Base-by-base conservation (phyloP, 1,284 basidiomycete species). In the Ustilago loliicola region DNA sequence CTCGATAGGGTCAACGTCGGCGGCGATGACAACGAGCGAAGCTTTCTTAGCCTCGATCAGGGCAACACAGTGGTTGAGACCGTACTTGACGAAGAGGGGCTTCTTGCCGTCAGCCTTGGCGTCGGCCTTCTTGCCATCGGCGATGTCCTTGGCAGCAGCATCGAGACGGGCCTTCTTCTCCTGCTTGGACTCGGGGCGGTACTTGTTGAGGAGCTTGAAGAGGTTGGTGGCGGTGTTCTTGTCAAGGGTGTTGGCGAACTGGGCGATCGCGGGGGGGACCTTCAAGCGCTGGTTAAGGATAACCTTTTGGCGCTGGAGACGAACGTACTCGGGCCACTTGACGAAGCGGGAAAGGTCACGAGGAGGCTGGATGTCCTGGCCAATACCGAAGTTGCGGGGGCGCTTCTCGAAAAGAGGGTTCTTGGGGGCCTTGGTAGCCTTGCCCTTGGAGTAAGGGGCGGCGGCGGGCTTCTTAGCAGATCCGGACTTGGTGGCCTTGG, bases 261-360 rank as follows among this genome's bases (percentile, higher is more conserved):
- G 96, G 63, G 95, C 94, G 85, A 99, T 97, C 84, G 96, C 94
- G 63, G 96, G 96, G 84, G 96, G 96, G 40, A 98, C 95, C 92
- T 99, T 99, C 85, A 99, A 91, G 86, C 96, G 95, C 90, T 98
- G 95, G 91, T 94, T 90, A 80, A 99, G 93, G 89, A 99, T 97
- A 86, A 98, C 95, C 90, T 96, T 97, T 89, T 98, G 96, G 88
- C 96, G 93, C 88, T 99, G 96, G 73, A 98, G 93, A 87, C 95
- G 94, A 83, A 99, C 92, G 87, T 99, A 99, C 89, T 96, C 95
- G 82, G 96, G 96, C 96, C 96, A 99, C 89, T 98, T 98, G 89
- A 98, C 94, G 89, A 98, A 98, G 88, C 96, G 94, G 78, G 94
- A 97, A 80, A 98, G 89, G 89, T 99, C 96, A 72, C 91, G 91